A percentile compares a stretch with the other conserved stretches of the same genome.
phyloP scores from a whole-genome alignment of 1,284 basidiomycete species.

The Leccinum subatratum region DNA sequence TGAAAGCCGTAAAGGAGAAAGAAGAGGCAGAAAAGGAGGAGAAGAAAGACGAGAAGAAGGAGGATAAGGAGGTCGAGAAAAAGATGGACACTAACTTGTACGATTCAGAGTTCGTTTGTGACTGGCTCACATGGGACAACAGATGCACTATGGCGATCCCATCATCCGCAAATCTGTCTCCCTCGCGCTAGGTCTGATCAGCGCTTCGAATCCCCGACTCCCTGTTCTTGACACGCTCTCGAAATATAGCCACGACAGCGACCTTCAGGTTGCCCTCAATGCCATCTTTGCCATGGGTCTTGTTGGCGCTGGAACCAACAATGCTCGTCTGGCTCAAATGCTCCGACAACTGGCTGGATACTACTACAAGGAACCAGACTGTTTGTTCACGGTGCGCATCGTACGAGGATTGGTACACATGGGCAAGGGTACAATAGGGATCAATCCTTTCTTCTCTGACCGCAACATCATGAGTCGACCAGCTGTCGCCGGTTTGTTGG shows the following conservation, averaged over 20 bases:
- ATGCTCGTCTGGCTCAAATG: slow-evolving; percentile 97
- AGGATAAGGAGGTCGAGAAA: slow-evolving; percentile 51
- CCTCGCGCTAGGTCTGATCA: slow-evolving; percentile 90
- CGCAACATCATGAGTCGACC: slow-evolving; percentile 85
- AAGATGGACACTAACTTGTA: slow-evolving; percentile 58
- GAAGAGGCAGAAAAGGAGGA: slow-evolving; percentile 50
- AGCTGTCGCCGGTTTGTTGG: slow-evolving; percentile 87
- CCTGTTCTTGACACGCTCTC: slow-evolving; percentile 95
- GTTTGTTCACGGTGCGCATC: slow-evolving; percentile 93
- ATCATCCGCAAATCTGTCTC: slow-evolving; percentile 92
- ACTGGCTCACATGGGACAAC: slow-evolving; percentile 15
- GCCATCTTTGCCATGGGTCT: slow-evolving; percentile 99
- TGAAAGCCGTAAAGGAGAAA: slow-evolving; percentile 57
- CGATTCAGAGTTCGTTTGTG: not conserved
- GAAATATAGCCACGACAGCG: slow-evolving; percentile 99
- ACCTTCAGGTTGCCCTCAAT: slow-evolving; percentile 92
- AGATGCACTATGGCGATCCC: slow-evolving; percentile 99
- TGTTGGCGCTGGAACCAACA: slow-evolving; percentile 97
- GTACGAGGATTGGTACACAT: slow-evolving; percentile 97
- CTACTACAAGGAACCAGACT: slow-evolving; percentile 97
- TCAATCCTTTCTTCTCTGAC: slow-evolving; percentile 97
- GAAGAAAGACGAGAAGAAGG: slow-evolving; percentile 53
- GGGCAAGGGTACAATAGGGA: slow-evolving; percentile 98
- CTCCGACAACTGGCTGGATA: slow-evolving; percentile 93
- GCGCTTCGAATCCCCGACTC: slow-evolving; percentile 94